Percentiles rank a stretch among this genome's conserved stretches.
Evolutionary conservation across 2,329 filamentous ascomycete species (phyloP).

Genomic region (Lachnellula cervina): DNA sequence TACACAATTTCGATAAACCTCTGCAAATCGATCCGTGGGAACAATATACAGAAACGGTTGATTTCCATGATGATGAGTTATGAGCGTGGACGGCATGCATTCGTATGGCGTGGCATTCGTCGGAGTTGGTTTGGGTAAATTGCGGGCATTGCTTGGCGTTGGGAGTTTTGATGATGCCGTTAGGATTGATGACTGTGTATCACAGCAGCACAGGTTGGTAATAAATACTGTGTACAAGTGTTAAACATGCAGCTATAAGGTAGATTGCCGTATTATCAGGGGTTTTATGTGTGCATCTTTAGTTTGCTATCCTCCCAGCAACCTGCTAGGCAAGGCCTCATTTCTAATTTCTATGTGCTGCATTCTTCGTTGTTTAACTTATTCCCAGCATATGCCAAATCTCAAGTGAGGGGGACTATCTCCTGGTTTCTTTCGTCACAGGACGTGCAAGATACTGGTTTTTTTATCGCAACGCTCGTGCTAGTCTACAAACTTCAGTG

Average conservation of each 20-base stretch:
- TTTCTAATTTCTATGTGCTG: too few species aligned
- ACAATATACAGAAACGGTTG: background rate
- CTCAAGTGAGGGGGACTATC: too few species aligned
- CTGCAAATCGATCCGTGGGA: background rate
- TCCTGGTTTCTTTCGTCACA: too few species aligned
- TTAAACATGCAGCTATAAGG: background rate
- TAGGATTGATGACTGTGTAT: background rate
- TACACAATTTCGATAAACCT: constrained; percentile 36
- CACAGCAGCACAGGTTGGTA: background rate
- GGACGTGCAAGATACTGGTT: too few species aligned
- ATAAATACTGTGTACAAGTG: background rate
- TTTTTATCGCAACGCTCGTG: too few species aligned
- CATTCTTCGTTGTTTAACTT: too few species aligned
- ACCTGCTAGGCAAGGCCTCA: too few species aligned
- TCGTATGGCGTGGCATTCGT: background rate
- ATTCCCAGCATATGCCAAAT: too few species aligned
- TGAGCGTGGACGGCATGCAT: background rate
- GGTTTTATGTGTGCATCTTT: too few species aligned
- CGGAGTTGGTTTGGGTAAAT: constrained; percentile 4
- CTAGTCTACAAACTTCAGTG: too few species aligned
- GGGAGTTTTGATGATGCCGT: background rate
- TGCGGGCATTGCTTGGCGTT: constrained; percentile 4
- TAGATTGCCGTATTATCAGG: background rate
- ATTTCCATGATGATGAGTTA: constrained; percentile 10
- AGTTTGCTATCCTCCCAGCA: too few species aligned